These are phyloP conservation scores for Lyophyllum atratum DNA, from an alignment of 768 basidiomycete genomes.

Conservation along the genomic window DNA sequence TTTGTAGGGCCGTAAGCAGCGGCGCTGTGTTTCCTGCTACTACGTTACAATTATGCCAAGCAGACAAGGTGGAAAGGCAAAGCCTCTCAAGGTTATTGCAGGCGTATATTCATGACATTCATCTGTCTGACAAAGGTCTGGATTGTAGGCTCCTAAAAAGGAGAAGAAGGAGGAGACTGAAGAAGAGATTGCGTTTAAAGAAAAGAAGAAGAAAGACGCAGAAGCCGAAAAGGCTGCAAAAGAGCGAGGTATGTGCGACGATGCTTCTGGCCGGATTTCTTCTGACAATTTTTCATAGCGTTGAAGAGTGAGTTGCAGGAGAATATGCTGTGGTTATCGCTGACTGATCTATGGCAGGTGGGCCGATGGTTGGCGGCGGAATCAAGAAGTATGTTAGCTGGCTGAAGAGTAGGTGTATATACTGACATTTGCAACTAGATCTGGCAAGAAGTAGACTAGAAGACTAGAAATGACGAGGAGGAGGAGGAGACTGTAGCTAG, in stretches of 20 bases:
- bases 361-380: slow-evolving; percentile 66
- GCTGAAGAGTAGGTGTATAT: neutral
- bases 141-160: slow-evolving; percentile 77
- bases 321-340: slow-evolving; percentile 3
- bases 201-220: slow-evolving; percentile 74
- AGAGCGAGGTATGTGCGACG: slow-evolving; percentile 59
- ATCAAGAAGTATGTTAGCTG: slow-evolving; percentile 81
- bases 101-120: neutral
- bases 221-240: slow-evolving; percentile 72
- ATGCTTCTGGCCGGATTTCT: neutral
- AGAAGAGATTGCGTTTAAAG: slow-evolving; percentile 73
- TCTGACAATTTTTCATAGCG: slow-evolving; percentile 35
- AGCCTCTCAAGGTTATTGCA: slow-evolving; percentile 75
- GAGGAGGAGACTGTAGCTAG: slow-evolving; percentile 48
- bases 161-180: slow-evolving; percentile 72
- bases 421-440: slow-evolving; percentile 40
- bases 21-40: neutral
- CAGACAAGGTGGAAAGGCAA: slow-evolving; percentile 83
- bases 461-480: neutral
- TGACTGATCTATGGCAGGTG: slow-evolving; percentile 45
- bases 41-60: slow-evolving; percentile 46
- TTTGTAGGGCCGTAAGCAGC: no score
- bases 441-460: slow-evolving; percentile 63
- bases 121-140: slow-evolving; percentile 3
- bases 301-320: slow-evolving; percentile 46